Evolutionary conservation across 306 rosid species (phyloP).

Genomic region (Prinsepia uniflora): DNA sequence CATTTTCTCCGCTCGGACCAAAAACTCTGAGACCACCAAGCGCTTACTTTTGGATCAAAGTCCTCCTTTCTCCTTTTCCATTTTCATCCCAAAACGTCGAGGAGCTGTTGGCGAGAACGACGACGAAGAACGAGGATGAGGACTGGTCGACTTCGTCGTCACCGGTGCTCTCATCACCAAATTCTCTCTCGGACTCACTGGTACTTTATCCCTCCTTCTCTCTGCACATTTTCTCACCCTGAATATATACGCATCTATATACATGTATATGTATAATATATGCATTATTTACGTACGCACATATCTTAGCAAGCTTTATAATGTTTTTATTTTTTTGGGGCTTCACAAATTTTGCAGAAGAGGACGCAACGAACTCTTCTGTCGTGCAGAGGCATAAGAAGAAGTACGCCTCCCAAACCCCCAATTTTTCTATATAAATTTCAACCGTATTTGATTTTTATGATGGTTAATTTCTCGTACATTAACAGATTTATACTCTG

Average conservation of each 20-base stretch:
- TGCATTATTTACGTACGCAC: background rate
- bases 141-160: constrained; percentile 55
- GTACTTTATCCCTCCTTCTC: constrained; percentile 17
- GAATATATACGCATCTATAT: background rate
- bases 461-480: background rate
- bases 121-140: too few relatives aligned
- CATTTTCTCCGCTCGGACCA: too few relatives aligned
- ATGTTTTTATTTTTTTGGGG: background rate
- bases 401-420: constrained; percentile 2
- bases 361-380: constrained; percentile 11
- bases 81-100: too few relatives aligned
- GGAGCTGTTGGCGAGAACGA: too few relatives aligned
- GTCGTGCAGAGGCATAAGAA: constrained; percentile 22
- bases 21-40: too few relatives aligned
- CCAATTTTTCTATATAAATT: too few relatives aligned
- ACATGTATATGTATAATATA: background rate
- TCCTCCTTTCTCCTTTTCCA: too few relatives aligned
- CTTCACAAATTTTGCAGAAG: background rate
- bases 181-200: constrained; percentile 43
- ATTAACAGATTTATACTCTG: background rate
- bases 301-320: background rate
- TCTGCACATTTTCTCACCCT: background rate
- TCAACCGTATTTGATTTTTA: background rate
- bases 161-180: constrained; percentile 50
- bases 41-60: too few relatives aligned